These are phyloP conservation scores for Acanthamoeba rhysodes DNA, from an alignment of 208 protist genomes.

Conservation along the genomic window DNA sequence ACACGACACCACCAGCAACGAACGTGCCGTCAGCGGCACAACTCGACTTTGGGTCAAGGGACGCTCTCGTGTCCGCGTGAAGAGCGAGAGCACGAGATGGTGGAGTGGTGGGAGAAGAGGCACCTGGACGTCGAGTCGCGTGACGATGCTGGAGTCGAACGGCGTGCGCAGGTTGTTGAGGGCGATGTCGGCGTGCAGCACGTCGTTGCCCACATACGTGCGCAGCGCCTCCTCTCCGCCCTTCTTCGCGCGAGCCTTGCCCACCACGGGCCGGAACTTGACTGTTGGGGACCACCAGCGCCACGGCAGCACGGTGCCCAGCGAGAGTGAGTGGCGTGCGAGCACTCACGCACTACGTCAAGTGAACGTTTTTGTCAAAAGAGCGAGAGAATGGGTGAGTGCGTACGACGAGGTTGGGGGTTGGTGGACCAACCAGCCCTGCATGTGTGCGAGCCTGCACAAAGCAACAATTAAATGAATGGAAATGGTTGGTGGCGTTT, in stretches of 20 bases:
- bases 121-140: constrained; percentile 24
- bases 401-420: neutral
- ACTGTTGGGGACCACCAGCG: neutral
- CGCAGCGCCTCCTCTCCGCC: neutral
- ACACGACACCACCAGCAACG: too few species aligned
- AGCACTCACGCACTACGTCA: too few species aligned
- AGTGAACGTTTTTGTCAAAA: neutral
- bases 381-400: neutral
- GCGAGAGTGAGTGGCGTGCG: neutral
- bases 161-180: neutral
- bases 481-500: too few species aligned
- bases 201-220: constrained; percentile 10
- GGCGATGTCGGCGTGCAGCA: neutral
- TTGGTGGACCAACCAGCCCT: neutral
- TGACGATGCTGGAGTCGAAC: neutral
- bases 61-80: too few species aligned
- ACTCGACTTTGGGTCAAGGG: too few species aligned
- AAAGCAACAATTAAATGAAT: neutral
- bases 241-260: constrained; percentile 10
- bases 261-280: constrained; percentile 26
- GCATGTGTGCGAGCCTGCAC: constrained; percentile 15
- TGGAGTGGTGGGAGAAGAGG: constrained; percentile 2
- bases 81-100: neutral
- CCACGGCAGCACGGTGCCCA: neutral
- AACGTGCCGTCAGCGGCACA: too few species aligned